Evolutionary conservation across 106 monocot genomes (phyloP).

Genomic region (Alisma plantagoaquatica): DNA sequence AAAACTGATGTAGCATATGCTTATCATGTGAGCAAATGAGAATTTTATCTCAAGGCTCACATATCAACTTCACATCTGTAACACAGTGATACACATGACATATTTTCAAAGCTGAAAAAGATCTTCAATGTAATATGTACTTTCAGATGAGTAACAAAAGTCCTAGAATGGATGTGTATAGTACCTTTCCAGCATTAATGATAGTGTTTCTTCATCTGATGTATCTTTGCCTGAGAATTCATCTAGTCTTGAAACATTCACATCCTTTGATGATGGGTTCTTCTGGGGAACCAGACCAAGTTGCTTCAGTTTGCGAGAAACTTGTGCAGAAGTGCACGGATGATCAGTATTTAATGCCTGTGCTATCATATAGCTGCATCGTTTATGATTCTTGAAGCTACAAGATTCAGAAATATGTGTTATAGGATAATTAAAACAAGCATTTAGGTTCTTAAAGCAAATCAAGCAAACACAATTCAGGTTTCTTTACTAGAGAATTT

Average conservation of each 20-base stretch:
- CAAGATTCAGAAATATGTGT: neutral
- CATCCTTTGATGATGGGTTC: slow-evolving; percentile 6
- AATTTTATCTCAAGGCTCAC: no score
- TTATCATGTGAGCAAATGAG: no score
- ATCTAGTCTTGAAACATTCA: neutral
- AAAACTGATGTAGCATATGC: no score
- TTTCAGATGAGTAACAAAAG: no score
- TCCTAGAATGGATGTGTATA: neutral
- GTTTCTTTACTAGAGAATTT: no score
- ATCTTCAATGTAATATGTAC: no score
- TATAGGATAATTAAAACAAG: neutral
- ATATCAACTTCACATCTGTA: no score
- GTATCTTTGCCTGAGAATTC: slow-evolving; percentile 8
- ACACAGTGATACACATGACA: no score
- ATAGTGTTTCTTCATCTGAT: slow-evolving; percentile 38
- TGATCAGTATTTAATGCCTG: slow-evolving; percentile 29
- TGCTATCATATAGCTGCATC: slow-evolving; percentile 63
- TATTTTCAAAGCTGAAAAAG: no score
- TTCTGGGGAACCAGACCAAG: slow-evolving; percentile 40
- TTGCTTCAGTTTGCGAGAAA: slow-evolving; percentile 51
- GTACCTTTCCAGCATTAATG: neutral
- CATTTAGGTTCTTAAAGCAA: neutral
- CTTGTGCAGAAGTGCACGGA: slow-evolving; percentile 35
- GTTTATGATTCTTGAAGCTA: slow-evolving; percentile 52
- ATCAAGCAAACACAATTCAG: no score